Evolutionary conservation across 768 basidiomycete genomes (phyloP).

Genomic region (Heimioporus sp.): DNA sequence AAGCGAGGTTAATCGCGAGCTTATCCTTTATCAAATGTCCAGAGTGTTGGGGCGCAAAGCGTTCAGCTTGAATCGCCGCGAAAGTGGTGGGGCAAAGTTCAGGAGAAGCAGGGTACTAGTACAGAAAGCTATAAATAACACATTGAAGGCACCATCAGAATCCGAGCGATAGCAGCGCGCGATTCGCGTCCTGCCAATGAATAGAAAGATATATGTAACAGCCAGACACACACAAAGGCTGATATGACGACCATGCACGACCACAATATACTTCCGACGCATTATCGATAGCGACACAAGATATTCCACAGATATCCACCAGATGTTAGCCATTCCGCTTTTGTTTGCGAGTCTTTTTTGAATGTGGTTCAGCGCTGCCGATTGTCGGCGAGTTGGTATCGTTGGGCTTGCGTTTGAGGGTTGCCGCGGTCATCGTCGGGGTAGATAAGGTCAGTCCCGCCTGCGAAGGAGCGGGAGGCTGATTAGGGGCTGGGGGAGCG

Average conservation of each 20-base stretch:
- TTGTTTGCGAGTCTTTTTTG: slow-evolving; percentile 56
- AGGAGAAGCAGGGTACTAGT: slow-evolving; percentile 26
- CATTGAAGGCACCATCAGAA: slow-evolving; percentile 23
- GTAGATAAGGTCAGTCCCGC: slow-evolving; percentile 44
- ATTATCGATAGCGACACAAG: slow-evolving; percentile 26
- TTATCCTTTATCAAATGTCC: slow-evolving; percentile 5
- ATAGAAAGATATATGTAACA: slow-evolving; percentile 32
- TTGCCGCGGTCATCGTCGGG: slow-evolving; percentile 45
- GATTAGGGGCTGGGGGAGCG: slow-evolving; percentile 39
- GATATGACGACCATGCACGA: slow-evolving; percentile 18
- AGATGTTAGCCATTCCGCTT: slow-evolving; percentile 48
- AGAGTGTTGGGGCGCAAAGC: background rate
- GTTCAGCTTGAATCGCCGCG: slow-evolving; percentile 5
- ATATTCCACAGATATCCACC: slow-evolving; percentile 32
- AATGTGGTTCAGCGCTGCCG: slow-evolving; percentile 44
- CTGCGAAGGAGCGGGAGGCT: slow-evolving; percentile 39
- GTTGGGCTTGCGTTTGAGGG: slow-evolving; percentile 55
- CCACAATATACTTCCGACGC: slow-evolving; percentile 31
- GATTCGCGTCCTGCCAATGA: slow-evolving; percentile 23
- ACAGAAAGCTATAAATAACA: slow-evolving; percentile 39
- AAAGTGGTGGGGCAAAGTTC: slow-evolving; percentile 15
- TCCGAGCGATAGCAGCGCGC: slow-evolving; percentile 24
- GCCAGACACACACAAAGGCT: slow-evolving; percentile 12
- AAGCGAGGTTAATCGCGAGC: slow-evolving; percentile 13
- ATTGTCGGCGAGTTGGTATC: slow-evolving; percentile 52